Conservation (phyloP, 2,329 filamentous ascomycete species). For the Mycosphaerella sp. region DNA sequence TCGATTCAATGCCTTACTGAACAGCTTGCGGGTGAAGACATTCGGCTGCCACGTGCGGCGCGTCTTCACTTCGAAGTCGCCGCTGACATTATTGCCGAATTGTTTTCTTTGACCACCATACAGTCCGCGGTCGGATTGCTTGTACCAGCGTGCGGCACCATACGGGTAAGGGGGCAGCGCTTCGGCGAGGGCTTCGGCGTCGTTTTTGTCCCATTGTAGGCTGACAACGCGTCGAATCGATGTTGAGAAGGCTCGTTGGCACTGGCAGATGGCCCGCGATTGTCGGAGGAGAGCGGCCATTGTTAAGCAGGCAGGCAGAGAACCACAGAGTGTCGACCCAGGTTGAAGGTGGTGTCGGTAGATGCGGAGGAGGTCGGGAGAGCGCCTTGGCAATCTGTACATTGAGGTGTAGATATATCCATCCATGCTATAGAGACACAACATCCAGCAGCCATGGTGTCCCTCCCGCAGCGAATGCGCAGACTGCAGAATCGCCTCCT, state of each 20-base stretch:
- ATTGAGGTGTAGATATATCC: background rate
- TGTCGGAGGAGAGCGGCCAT: conserved; percentile 29
- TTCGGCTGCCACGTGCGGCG: conserved; percentile 71
- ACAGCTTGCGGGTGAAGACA: conserved; percentile 61
- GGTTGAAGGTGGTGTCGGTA: background rate
- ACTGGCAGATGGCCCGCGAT: conserved; percentile 18
- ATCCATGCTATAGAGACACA: background rate
- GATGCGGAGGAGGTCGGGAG: background rate
- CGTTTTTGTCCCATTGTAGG: conserved; percentile 31
- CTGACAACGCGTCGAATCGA: conserved; percentile 22
- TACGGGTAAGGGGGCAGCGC: conserved; percentile 58
- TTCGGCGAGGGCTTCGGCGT: conserved; percentile 29
- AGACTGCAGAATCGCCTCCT: conserved; percentile 68
- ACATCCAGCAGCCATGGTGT: conserved; percentile 41
- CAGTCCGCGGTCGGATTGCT: conserved; percentile 62
- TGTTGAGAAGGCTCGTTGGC: conserved; percentile 31
- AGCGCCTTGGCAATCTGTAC: background rate
- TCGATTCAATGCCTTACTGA: conserved; percentile 55
- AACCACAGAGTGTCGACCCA: too few species aligned
- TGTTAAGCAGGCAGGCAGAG: background rate
- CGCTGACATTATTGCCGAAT: conserved; percentile 71
- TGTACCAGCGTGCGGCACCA: conserved; percentile 64
- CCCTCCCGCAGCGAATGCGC: conserved; percentile 63
- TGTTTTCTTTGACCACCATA: conserved; percentile 61
- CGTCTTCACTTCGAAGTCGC: conserved; percentile 62